Evolutionary conservation across 2,329 filamentous ascomycete genomes (phyloP).

Genomic region (Tolypocladium cylindrosporum): DNA sequence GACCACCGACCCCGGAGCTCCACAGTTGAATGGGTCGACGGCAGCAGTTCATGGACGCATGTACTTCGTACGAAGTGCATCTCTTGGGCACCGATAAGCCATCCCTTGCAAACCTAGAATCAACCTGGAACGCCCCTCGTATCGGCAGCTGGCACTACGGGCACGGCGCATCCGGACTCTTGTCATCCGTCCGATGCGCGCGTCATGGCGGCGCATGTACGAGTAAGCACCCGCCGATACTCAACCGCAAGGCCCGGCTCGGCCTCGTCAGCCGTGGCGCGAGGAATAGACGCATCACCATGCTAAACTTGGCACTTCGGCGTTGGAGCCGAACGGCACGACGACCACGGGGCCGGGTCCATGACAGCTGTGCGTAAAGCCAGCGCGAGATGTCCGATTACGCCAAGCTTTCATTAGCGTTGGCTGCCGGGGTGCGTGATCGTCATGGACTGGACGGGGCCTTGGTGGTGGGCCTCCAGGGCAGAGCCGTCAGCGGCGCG

Average conservation of each 20-base stretch:
- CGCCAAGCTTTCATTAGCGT: constrained; percentile 4
- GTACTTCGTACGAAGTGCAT: no score
- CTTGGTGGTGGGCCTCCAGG: background rate
- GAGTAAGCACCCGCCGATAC: background rate
- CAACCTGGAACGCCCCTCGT: background rate
- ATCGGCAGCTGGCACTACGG: background rate
- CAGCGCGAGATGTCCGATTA: no score
- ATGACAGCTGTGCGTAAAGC: background rate
- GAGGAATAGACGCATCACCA: background rate
- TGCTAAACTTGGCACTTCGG: no score
- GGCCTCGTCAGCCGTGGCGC: background rate
- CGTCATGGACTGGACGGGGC: background rate
- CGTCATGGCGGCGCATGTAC: no score
- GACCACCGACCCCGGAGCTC: no score
- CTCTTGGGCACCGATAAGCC: no score
- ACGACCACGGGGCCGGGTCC: background rate
- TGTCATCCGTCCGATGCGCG: background rate
- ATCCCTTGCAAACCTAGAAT: background rate
- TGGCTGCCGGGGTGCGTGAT: background rate
- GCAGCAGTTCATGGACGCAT: no score
- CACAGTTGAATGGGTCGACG: background rate
- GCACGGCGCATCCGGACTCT: background rate
- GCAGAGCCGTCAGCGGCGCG: background rate
- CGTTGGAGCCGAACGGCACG: background rate
- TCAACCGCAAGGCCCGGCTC: background rate